phyloP scores from a whole-genome alignment of 495 filamentous ascomycete species.

The Aspergillus diversus region DNA sequence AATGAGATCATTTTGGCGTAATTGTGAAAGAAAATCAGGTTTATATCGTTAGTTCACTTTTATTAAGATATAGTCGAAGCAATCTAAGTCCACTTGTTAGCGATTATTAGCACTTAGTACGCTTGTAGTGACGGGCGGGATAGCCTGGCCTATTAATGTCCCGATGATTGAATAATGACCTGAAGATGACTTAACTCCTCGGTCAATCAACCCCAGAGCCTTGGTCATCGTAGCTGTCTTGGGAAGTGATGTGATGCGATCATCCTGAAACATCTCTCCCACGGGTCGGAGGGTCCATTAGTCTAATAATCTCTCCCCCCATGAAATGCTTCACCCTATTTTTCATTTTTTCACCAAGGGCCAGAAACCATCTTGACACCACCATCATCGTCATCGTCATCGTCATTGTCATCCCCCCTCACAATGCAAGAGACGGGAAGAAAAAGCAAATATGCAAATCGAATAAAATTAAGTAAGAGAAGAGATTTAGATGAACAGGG shows the following conservation, averaged over 20 bases:
- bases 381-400: not conserved
- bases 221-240: not conserved
- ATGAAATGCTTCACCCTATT: not conserved
- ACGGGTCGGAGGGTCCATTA: not conserved
- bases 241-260: not conserved
- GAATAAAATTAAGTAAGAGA: not conserved
- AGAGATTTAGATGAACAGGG: constrained; percentile 9
- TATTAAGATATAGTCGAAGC: too few relatives aligned
- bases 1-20: constrained; percentile 12
- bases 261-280: not conserved
- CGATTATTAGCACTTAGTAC: too few relatives aligned
- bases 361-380: too few relatives aligned
- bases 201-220: not conserved
- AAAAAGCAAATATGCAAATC: not conserved
- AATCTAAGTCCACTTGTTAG: too few relatives aligned
- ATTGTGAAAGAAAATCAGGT: not conserved
- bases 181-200: too few relatives aligned
- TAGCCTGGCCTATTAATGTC: too few relatives aligned
- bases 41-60: too few relatives aligned
- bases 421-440: not conserved
- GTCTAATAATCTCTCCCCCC: not conserved
- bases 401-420: not conserved
- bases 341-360: not conserved
- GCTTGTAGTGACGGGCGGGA: too few relatives aligned
- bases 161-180: too few relatives aligned